Base-by-base conservation (phyloP, 139 green algal species). In the Micractinium conductrix region DNA sequence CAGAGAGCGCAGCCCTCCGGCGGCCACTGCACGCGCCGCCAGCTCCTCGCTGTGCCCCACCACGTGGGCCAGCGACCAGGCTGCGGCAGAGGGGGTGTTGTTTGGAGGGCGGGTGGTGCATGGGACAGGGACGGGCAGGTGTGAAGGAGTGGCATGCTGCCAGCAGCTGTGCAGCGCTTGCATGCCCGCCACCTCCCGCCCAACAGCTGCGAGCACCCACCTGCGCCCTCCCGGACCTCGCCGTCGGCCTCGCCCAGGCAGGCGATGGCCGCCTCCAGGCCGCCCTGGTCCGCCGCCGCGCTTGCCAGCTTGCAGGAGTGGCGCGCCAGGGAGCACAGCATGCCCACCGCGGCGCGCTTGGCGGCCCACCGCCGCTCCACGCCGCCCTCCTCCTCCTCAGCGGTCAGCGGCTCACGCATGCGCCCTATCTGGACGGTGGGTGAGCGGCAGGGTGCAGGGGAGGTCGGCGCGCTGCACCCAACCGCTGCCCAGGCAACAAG, bases 191-290 rank as follows among this genome's bases (percentile, higher is more conserved):
- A 35, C 26, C 58, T 37, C 10, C 58, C 58, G n/a, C 58, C 12
- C 35, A 7, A 30, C 70, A 35, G 22, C 70, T 37, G 5, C 70
- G 6, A 2, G 8, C 40, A 7, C 71, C 17, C 73, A 81, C 75
- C 75, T 53, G 75, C 75, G 24, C 45, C 83, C 65, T 87, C 83
- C 26, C 55, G 53, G 3, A 40, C 40, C 55, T 87, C 83, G 0
- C 24, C 53, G 10, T 87, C 83, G 0, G 28, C 10, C 22, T 44
- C 69, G 2, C 9, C 22, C 53, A 82, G 69, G 78, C 83, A 83
- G 26, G 21, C 6, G 12, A 71, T 42, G 17, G 50, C 48, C 30
- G 72, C 83, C 28, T 53, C 22, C 38, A 68, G 40, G 55, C 53
- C 53, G 21, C 65, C 69, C 44, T 80, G 68, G 35, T 69, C 43